Conservation (phyloP, 345 rosid genomes). For the Litchi chinensis region DNA sequence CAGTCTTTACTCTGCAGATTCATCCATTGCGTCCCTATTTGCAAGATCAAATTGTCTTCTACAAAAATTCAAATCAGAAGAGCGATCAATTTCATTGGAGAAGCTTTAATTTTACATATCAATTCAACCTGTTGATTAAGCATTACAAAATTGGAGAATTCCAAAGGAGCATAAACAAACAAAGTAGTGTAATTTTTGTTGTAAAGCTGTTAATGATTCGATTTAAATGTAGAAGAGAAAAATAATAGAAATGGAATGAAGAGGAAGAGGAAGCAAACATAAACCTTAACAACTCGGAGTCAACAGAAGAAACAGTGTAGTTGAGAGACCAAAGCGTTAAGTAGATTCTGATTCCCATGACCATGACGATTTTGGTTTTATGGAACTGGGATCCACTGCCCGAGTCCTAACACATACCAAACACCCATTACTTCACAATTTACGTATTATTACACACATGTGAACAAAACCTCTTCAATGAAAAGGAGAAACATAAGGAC, state of each 20-base stretch:
- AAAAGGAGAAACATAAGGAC: too few relatives aligned
- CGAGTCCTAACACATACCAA: neutral
- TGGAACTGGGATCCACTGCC: neutral
- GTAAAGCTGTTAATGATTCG: too few relatives aligned
- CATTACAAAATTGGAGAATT: too few relatives aligned
- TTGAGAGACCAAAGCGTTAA: slow-evolving; percentile 78
- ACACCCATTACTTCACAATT: neutral
- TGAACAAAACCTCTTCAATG: too few relatives aligned
- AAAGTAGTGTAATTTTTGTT: too few relatives aligned
- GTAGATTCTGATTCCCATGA: slow-evolving; percentile 66
- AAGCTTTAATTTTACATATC: too few relatives aligned
- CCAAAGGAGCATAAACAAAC: too few relatives aligned
- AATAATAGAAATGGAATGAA: too few relatives aligned
- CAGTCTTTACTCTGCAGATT: slow-evolving; percentile 90
- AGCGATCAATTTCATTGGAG: too few relatives aligned
- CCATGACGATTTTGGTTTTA: slow-evolving; percentile 33
- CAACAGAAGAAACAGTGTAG: slow-evolving; percentile 62
- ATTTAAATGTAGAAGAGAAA: too few relatives aligned
- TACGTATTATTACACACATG: too few relatives aligned
- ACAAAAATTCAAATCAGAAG: slow-evolving; percentile 23
- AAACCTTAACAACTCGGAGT: slow-evolving; percentile 70
- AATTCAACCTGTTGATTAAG: too few relatives aligned
- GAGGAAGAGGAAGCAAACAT: neutral
- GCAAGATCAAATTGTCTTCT: slow-evolving; percentile 93
- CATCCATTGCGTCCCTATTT: slow-evolving; percentile 91